phyloP scores from a whole-genome alignment of 108 stramenopile genomes.

The Phaeodactylum tricornutum region DNA sequence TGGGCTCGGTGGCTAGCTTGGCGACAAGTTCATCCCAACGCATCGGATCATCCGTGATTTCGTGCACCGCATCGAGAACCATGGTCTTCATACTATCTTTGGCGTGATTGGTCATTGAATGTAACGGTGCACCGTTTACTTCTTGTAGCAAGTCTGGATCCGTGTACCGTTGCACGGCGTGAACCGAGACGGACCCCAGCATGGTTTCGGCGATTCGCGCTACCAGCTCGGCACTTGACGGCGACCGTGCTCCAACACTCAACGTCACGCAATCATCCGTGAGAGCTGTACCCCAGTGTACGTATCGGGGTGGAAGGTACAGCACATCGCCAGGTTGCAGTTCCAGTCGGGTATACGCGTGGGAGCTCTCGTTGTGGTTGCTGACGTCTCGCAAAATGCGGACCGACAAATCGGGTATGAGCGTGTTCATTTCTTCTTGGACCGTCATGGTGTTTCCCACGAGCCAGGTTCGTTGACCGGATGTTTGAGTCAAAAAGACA shows the following conservation, averaged over 20 bases:
- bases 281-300: conserved; percentile 76
- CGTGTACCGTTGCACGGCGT: conserved; percentile 28
- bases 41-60: conserved; percentile 37
- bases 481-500: conserved; percentile 89
- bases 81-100: conserved; percentile 48
- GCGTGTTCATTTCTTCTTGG: conserved; percentile 38
- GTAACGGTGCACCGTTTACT: neutral
- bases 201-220: conserved; percentile 49
- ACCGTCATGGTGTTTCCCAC: conserved; percentile 43
- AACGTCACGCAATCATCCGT: conserved; percentile 72
- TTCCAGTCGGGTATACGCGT: conserved; percentile 8
- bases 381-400: conserved; percentile 42
- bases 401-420: conserved; percentile 55
- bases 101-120: conserved; percentile 25
- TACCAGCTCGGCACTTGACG: conserved; percentile 65
- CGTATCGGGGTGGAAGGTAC: conserved; percentile 86
- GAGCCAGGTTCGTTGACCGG: conserved; percentile 65
- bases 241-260: conserved; percentile 78
- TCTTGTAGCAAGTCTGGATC: conserved; percentile 24
- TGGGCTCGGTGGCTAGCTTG: conserved; percentile 54
- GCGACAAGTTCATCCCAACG: conserved; percentile 68
- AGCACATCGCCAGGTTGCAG: conserved; percentile 81
- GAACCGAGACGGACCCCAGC: conserved; percentile 19
- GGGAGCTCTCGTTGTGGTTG: conserved; percentile 1
- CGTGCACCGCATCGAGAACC: conserved; percentile 38